These are phyloP conservation scores for Citrus hindsii DNA, from an alignment of 345 rosid species.

Conservation along the genomic window DNA sequence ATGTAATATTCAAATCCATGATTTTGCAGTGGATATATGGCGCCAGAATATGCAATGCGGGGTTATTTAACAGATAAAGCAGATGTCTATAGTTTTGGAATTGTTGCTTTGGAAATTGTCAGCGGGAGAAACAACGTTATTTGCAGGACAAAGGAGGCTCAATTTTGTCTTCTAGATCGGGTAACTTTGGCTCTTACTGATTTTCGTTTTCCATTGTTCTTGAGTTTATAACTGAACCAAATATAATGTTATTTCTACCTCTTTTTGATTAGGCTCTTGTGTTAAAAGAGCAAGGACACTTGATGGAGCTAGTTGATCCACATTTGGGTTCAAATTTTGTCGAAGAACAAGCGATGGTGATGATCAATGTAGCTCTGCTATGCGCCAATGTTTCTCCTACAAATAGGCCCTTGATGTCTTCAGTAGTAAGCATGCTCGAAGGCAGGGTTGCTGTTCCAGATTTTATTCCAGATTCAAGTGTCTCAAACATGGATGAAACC, in stretches of 20 bases:
- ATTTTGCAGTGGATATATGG: slow-evolving; percentile 19
- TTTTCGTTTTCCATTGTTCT: too few species aligned
- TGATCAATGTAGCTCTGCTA: slow-evolving; percentile 26
- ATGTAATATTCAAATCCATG: too few species aligned
- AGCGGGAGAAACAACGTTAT: slow-evolving; percentile 12
- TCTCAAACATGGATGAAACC: neutral
- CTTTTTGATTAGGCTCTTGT: slow-evolving; percentile 23
- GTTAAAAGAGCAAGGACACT: slow-evolving; percentile 37
- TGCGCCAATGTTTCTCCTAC: slow-evolving; percentile 20
- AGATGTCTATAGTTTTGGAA: slow-evolving; percentile 40
- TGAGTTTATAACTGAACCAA: too few species aligned
- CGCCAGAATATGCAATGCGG: slow-evolving; percentile 23
- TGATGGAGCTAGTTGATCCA: slow-evolving; percentile 39
- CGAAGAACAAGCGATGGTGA: slow-evolving; percentile 34
- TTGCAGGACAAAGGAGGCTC: neutral
- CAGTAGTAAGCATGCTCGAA: slow-evolving; percentile 59
- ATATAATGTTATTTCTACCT: neutral
- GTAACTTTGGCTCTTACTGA: slow-evolving; percentile 9
- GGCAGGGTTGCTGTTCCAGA: slow-evolving; percentile 26
- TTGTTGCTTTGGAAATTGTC: slow-evolving; percentile 27
- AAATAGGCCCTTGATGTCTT: slow-evolving; percentile 52
- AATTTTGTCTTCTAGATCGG: slow-evolving; percentile 28
- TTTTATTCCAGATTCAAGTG: neutral
- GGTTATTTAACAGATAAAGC: slow-evolving; percentile 34
- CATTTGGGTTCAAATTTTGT: slow-evolving; percentile 37